phyloP scores from a whole-genome alignment of 352 stramenopile genomes.

The Pythium guiyangense region DNA sequence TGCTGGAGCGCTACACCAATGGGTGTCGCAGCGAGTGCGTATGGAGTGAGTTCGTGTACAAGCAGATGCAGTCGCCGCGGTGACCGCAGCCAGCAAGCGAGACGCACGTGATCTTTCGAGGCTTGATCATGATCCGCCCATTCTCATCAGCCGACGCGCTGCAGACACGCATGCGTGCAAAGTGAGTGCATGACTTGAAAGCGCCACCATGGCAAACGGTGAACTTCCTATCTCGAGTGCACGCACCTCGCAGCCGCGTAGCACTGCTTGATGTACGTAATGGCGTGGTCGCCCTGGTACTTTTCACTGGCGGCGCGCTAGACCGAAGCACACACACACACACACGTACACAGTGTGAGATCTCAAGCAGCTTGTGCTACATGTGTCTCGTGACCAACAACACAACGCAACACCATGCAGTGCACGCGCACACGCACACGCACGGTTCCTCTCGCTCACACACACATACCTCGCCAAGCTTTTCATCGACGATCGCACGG shows the following conservation, averaged over 20 bases:
- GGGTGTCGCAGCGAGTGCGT: too few species aligned
- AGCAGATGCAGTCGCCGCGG: background rate
- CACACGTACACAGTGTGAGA: background rate
- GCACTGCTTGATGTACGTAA: conserved; percentile 85
- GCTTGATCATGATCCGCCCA: conserved; percentile 68
- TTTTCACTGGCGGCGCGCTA: conserved; percentile 45
- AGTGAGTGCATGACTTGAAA: background rate
- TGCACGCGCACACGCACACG: too few species aligned
- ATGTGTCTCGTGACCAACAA: too few species aligned
- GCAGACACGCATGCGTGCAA: conserved; percentile 2
- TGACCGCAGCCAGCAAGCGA: background rate
- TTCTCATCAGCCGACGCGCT: conserved; percentile 83
- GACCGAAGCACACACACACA: too few species aligned
- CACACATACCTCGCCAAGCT: conserved; percentile 81
- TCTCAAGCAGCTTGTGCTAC: background rate
- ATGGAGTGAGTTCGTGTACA: too few species aligned
- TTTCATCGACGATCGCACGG: conserved; percentile 73
- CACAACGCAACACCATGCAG: too few species aligned
- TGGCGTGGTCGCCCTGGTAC: conserved; percentile 76
- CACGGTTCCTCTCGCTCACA: too few species aligned
- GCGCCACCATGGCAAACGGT: too few species aligned
- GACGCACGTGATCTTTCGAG: conserved; percentile 55
- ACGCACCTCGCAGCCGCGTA: conserved; percentile 78
- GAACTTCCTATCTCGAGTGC: too few species aligned
- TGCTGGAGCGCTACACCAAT: conserved; percentile 9